A percentile compares a stretch with the other conserved stretches of the same genome.
phyloP scores from a whole-genome alignment of 2,329 filamentous ascomycete species.

The Fusarium marasasianum region DNA sequence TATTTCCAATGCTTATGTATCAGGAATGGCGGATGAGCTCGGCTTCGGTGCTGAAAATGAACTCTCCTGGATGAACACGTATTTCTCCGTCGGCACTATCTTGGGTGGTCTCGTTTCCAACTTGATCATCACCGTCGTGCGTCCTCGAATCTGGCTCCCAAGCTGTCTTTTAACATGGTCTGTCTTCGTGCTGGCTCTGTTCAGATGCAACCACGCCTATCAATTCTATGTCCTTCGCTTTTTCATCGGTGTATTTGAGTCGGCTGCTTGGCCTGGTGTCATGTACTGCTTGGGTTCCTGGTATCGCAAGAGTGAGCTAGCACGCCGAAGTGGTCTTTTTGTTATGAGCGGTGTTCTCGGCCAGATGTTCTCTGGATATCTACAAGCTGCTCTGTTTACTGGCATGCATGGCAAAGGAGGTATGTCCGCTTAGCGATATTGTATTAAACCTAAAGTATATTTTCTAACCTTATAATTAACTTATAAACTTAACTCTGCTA shows the following conservation, averaged over 20 bases:
- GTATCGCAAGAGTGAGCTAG: constrained; percentile 67
- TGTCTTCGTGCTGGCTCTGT: constrained; percentile 52
- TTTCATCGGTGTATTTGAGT: constrained; percentile 64
- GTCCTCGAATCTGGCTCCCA: constrained; percentile 54
- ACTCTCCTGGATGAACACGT: constrained; percentile 57
- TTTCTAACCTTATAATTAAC: no score
- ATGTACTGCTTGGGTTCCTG: constrained; percentile 65
- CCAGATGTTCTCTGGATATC: constrained; percentile 50
- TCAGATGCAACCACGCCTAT: constrained; percentile 47
- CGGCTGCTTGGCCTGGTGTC: constrained; percentile 64
- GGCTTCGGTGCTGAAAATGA: constrained; percentile 52
- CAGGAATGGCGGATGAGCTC: constrained; percentile 59
- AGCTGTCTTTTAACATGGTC: constrained; percentile 51
- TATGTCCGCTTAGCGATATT: constrained; percentile 49
- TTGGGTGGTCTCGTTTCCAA: constrained; percentile 56
- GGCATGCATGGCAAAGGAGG: constrained; percentile 49
- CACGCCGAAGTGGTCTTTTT: constrained; percentile 65
- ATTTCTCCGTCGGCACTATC: constrained; percentile 57
- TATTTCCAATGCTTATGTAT: constrained; percentile 59
- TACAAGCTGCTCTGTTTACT: constrained; percentile 47
- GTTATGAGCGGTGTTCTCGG: constrained; percentile 65
- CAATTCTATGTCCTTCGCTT: constrained; percentile 61
- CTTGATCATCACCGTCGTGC: constrained; percentile 55
- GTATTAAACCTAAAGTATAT: no score
- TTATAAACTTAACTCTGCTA: no score